phyloP scores from a whole-genome alignment of 345 rosid species.

The Pistacia integerrima region DNA sequence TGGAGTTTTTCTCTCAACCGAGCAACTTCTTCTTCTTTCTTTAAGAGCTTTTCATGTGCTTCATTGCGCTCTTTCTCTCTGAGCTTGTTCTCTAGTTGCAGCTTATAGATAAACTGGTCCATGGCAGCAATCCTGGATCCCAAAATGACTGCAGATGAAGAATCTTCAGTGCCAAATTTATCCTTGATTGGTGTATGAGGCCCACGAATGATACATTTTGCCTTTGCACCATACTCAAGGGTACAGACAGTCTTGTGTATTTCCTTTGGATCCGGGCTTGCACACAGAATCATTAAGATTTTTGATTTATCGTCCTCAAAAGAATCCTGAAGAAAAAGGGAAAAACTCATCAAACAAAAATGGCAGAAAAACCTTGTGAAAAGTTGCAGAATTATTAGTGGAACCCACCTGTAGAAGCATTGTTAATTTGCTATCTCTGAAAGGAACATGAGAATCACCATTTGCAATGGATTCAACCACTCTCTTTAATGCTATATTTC shows the following conservation, averaged over 20 bases:
- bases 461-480: constrained; percentile 98
- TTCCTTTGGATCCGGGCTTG: constrained; percentile 96
- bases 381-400: background rate
- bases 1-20: constrained; percentile 51
- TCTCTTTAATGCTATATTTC: constrained; percentile 89
- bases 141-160: constrained; percentile 57
- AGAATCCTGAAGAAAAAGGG: constrained; percentile 66
- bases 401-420: constrained; percentile 85
- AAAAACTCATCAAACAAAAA: background rate
- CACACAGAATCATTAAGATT: constrained; percentile 92
- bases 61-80: constrained; percentile 80
- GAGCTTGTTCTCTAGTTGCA: constrained; percentile 83
- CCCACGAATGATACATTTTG: constrained; percentile 92
- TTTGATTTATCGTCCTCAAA: constrained; percentile 96
- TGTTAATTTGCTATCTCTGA: constrained; percentile 94
- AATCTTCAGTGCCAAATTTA: constrained; percentile 62
- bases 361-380: background rate
- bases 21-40: constrained; percentile 85
- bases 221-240: constrained; percentile 96
- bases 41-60: constrained; percentile 66
- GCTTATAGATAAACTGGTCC: constrained; percentile 84
- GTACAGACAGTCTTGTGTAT: constrained; percentile 96
- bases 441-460: constrained; percentile 98
- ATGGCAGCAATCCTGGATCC: constrained; percentile 85
- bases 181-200: constrained; percentile 75